Percentiles rank a stretch among this genome's conserved stretches.
phyloP scores from a whole-genome alignment of 345 rosid species.

The Citrus inodora region DNA sequence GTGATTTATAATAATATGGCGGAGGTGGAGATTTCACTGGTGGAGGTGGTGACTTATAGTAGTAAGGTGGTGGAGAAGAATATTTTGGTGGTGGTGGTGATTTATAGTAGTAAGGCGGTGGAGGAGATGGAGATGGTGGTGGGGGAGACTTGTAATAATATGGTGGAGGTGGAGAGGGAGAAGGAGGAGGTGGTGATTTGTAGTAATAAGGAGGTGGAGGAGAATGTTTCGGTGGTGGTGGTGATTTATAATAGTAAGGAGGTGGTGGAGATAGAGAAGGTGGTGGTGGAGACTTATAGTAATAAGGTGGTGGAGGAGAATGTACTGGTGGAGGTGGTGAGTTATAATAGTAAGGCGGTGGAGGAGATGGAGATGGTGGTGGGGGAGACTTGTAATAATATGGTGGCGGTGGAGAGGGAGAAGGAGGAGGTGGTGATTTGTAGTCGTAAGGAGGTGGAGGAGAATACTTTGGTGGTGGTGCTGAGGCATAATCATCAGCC shows the following conservation, averaged over 20 bases:
- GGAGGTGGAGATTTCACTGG: not conserved
- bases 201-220: not conserved
- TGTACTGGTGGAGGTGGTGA: not conserved
- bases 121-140: not conserved
- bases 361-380: not conserved
- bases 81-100: not conserved
- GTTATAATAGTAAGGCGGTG: not conserved
- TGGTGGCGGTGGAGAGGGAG: not conserved
- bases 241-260: no score
- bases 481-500: not conserved
- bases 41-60: not conserved
- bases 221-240: not conserved
- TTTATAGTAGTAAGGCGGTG: not conserved
- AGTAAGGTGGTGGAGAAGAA: not conserved
- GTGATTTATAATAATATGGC: not conserved
- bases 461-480: not conserved
- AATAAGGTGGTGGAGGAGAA: not conserved
- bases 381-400: not conserved
- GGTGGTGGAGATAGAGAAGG: not conserved
- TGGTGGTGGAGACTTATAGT: not conserved
- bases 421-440: not conserved
- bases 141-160: not conserved
- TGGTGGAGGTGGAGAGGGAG: not conserved
- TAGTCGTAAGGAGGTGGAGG: not conserved
- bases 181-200: not conserved